Base-by-base conservation (phyloP, 2,329 filamentous ascomycete genomes). In the Simplicillium sp. region DNA sequence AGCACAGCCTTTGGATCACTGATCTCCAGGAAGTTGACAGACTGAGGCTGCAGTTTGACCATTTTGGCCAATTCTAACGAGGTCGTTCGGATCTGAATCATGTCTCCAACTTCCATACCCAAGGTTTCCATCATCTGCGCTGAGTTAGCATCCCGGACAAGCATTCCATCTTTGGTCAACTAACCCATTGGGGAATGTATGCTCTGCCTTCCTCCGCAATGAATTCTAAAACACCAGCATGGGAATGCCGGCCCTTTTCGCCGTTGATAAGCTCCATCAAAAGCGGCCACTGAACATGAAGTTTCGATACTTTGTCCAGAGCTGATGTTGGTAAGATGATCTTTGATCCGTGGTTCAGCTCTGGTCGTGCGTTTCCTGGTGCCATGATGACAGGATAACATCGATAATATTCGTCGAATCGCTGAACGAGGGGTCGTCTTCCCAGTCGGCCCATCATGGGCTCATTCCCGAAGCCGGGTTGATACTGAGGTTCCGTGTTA, bases 371-470 rank as follows among this genome's bases (percentile, higher is more conserved):
- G 31, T 87, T 79, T 3, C 90, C 89, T 11, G 89, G 87, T 47
- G 94, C 80, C 89, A 98, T 97, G 53, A 83, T 81, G 54, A 96
- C 77, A 34, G 92, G 92, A 57, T 97, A 98, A 70, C 89, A 96
- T 55, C 92, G 83, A 66, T 96, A 97, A 69, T 95, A 97, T 64
- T 98, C 92, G 63, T 98, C 90, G 68, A 98, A 98, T 45, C 89
- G 86, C 53, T 87, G 84, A 40, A 69, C 51, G 65, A 71, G 54
- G 60, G 70, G 61, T 40, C 70, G 64, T 44, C 73, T 68, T 43
- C 65, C 62, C 41, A 56, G 53, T 43, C 59, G 61, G 31, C 67
- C 67, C 62, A 73, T 66, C 55, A 66, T 66, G 54, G 66, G 68
- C 36, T 59, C 65, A 38, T 60, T 59, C 44, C 62, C 64, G 45